These are phyloP conservation scores for Salix purpurea DNA, from an alignment of 345 rosid genomes.

Conservation along the genomic window DNA sequence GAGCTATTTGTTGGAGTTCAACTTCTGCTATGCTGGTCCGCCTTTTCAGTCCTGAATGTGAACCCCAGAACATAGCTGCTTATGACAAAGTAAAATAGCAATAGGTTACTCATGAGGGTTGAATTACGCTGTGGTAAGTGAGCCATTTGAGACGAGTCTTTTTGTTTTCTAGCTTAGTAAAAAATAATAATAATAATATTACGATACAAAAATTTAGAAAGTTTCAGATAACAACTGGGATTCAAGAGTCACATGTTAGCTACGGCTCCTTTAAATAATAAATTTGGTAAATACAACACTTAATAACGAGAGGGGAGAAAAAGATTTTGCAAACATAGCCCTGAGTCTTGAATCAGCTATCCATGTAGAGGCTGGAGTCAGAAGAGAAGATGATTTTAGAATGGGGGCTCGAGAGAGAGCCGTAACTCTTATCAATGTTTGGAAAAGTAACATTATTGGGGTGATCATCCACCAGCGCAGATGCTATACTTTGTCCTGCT, in stretches of 20 bases:
- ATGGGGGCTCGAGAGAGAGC: not conserved
- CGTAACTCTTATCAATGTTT: not conserved
- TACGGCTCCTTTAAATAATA: too few species aligned
- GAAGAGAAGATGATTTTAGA: not conserved
- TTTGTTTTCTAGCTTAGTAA: too few species aligned
- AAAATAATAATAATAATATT: too few species aligned
- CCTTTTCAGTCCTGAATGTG: conserved; percentile 88
- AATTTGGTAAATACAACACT: too few species aligned
- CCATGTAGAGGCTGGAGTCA: not conserved
- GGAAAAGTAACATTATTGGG: not conserved
- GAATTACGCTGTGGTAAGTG: not conserved
- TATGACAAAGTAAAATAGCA: conserved; percentile 40
- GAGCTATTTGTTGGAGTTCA: conserved; percentile 68
- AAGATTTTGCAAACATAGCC: too few species aligned
- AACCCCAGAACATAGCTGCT: conserved; percentile 88
- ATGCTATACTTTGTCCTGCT: not conserved
- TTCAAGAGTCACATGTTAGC: too few species aligned
- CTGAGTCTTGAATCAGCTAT: not conserved
- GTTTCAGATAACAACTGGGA: too few species aligned
- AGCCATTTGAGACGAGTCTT: not conserved
- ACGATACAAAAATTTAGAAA: too few species aligned
- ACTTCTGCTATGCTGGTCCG: conserved; percentile 66
- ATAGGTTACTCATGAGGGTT: not conserved
- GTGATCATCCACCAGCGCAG: not conserved
- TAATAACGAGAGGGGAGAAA: too few species aligned